Evolutionary conservation across 164 flowering plant genomes (phyloP), one percentile per base, ranked within the genome.

Genomic region (Sextonia rubra): DNA sequence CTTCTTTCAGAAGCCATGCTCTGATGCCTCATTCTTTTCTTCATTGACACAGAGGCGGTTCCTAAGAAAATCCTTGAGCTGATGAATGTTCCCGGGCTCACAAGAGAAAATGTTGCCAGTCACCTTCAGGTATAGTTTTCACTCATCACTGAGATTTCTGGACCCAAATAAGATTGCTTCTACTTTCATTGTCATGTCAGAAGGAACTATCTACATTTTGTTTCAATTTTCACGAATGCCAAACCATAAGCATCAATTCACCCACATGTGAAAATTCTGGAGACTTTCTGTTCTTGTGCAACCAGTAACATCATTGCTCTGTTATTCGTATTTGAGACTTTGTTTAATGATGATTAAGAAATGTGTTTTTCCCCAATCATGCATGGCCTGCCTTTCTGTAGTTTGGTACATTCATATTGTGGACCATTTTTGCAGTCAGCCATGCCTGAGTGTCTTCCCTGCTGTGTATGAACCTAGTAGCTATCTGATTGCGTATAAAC

Each of bases 61-160:
- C 99, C 99, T 0, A 95, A 95, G 89, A 92, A 90, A 78, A 93
- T 95, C 74, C 80, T 95, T 76, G 98, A 95, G 84, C 73, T 91
- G 81, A 95, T 92, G 99, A 95, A 91, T 80, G 93, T 95, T 69
- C 93, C 93, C 20, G 98, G 98, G 9, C 89, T 95, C 12, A 92
- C 96, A 22, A 85, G 99, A 76, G 99, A 95, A 83, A 95, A 95
- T 82, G 99, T 95, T 73, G 99, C 99, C 2, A 92, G 98, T 81
- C 99, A 94, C 77, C 91, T 94, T 73, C 99, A 94, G 95, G 99
- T 94, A 84, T 23, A 23, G 27, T 64, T 64, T 26, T 32, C 11
- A 3, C 15, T 12, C 14, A 61, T n/a, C 27, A 22, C 64, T 11
- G 1, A 17, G 58, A 14, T 17, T 18, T 52, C 58, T 52, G 20